Conservation (phyloP, 2,329 filamentous ascomycete species). For the Coleophoma crateriformis region DNA sequence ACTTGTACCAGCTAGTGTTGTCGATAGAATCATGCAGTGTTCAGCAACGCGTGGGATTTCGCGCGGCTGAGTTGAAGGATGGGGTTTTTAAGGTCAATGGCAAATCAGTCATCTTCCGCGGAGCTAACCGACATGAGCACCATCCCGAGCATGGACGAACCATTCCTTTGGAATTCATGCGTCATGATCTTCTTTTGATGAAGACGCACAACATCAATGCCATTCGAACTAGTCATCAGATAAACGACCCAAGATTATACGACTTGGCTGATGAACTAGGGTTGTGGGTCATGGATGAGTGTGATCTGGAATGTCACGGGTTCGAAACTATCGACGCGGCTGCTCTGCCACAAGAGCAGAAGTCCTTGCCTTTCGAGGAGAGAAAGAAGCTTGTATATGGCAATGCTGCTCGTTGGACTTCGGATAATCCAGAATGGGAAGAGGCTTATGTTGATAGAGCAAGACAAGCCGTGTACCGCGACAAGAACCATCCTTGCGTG, state of each 20-base stretch:
- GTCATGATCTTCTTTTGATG: slow-evolving; percentile 46
- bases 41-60: slow-evolving; percentile 46
- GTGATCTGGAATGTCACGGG: slow-evolving; percentile 49
- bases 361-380: slow-evolving; percentile 33
- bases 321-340: slow-evolving; percentile 33
- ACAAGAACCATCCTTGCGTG: slow-evolving; percentile 50
- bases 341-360: slow-evolving; percentile 10
- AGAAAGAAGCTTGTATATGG: slow-evolving; percentile 40
- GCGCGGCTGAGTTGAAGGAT: slow-evolving; percentile 44
- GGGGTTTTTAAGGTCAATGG: slow-evolving; percentile 48
- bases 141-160: slow-evolving; percentile 44
- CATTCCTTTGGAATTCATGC: slow-evolving; percentile 44
- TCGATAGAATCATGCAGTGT: slow-evolving; percentile 24
- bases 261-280: slow-evolving; percentile 59
- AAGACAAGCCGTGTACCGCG: slow-evolving; percentile 45
- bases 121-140: slow-evolving; percentile 51
- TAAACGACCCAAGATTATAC: slow-evolving; percentile 54
- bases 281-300: slow-evolving; percentile 57
- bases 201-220: slow-evolving; percentile 60
- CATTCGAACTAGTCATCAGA: slow-evolving; percentile 62
- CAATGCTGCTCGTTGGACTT: slow-evolving; percentile 45
- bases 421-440: slow-evolving; percentile 41
- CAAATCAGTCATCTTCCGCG: slow-evolving; percentile 44
- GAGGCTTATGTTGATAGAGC: slow-evolving; percentile 51
- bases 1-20: slow-evolving; percentile 48